phyloP scores from a whole-genome alignment of 768 basidiomycete species.

The Hysterangium stoloniferum region DNA sequence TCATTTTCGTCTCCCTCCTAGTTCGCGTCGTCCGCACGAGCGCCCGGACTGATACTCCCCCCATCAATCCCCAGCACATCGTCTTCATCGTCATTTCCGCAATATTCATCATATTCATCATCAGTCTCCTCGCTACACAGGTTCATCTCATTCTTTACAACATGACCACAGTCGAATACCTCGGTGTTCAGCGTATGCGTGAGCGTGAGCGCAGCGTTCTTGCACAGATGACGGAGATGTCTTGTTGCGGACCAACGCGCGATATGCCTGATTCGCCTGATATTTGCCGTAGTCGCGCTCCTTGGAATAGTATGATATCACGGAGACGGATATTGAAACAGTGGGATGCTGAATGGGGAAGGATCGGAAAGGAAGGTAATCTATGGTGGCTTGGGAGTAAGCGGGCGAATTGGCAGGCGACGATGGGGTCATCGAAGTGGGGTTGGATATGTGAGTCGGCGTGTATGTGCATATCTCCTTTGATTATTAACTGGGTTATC shows the following conservation, averaged over 20 bases:
- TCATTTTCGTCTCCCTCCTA: slow-evolving; percentile 55
- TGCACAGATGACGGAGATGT: slow-evolving; percentile 34
- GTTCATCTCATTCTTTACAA: slow-evolving; percentile 51
- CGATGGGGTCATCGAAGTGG: slow-evolving; percentile 64
- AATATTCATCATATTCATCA: slow-evolving; percentile 67
- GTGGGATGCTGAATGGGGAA: slow-evolving; percentile 83
- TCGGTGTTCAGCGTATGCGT: slow-evolving; percentile 47
- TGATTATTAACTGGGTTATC: not conserved
- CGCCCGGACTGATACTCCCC: slow-evolving; percentile 15
- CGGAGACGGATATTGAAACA: slow-evolving; percentile 27
- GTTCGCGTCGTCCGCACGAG: slow-evolving; percentile 36
- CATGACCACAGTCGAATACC: slow-evolving; percentile 77
- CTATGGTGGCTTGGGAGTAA: slow-evolving; percentile 76
- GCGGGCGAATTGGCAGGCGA: slow-evolving; percentile 62
- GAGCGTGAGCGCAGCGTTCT: slow-evolving; percentile 54
- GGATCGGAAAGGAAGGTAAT: slow-evolving; percentile 65
- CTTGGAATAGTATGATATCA: not conserved
- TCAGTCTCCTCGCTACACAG: slow-evolving; percentile 50
- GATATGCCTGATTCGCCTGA: not conserved
- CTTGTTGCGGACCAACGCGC: too few relatives aligned
- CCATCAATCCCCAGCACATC: slow-evolving; percentile 59
- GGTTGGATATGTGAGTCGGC: slow-evolving; percentile 76
- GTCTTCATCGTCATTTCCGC: slow-evolving; percentile 62
- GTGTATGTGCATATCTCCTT: not conserved
- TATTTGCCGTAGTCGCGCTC: not conserved